Percentiles rank a stretch among this genome's conserved stretches.
These are phyloP conservation scores for Melampsora larici-populina DNA, from an alignment of 1,284 basidiomycete species.

Conservation along the genomic window DNA sequence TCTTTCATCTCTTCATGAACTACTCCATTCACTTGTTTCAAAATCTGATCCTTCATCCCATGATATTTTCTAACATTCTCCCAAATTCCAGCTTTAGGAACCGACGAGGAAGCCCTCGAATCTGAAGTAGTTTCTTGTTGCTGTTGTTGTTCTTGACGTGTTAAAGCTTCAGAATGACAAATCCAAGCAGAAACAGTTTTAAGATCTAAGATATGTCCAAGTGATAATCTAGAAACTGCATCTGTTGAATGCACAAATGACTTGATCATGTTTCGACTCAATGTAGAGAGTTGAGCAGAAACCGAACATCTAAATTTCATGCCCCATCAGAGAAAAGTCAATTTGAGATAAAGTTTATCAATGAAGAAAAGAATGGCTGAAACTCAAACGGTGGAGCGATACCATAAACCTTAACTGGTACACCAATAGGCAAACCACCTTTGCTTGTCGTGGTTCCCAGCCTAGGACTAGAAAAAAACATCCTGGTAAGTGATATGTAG, in stretches of 20 bases:
- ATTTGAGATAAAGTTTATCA: no score
- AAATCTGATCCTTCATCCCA: background rate
- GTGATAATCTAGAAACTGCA: slow-evolving; percentile 70
- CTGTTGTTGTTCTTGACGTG: background rate
- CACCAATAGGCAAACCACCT: slow-evolving; percentile 22
- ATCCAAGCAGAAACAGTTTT: slow-evolving; percentile 31
- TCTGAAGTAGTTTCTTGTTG: background rate
- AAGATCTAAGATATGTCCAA: slow-evolving; percentile 64
- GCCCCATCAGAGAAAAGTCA: background rate
- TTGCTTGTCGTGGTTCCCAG: background rate
- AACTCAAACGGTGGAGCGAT: slow-evolving; percentile 28
- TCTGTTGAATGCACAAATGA: slow-evolving; percentile 79
- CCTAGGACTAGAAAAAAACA: slow-evolving; percentile 16
- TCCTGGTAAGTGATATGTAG: background rate
- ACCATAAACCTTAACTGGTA: slow-evolving; percentile 20
- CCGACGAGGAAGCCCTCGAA: background rate
- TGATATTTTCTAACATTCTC: background rate
- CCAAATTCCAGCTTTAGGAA: background rate
- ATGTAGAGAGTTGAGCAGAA: slow-evolving; percentile 1
- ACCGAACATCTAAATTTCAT: slow-evolving; percentile 1
- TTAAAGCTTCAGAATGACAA: slow-evolving; percentile 1
- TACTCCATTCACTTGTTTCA: background rate
- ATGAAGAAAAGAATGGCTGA: background rate
- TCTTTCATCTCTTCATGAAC: background rate
- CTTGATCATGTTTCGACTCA: slow-evolving; percentile 57